Evolutionary conservation across 306 rosid species (phyloP).

Genomic region (Phaseolus lunatus): DNA sequence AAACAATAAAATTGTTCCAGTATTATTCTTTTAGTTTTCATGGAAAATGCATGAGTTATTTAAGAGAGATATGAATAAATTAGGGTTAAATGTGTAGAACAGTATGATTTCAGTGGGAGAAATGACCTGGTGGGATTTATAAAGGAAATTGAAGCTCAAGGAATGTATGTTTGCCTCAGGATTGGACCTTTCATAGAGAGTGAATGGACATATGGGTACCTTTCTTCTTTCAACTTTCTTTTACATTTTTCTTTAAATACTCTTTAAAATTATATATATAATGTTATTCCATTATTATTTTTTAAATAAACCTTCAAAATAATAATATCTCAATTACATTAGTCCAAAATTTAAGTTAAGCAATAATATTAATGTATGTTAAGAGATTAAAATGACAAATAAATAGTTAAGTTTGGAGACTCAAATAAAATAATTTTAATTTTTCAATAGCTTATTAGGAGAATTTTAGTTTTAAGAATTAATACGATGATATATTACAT

Average conservation of each 20-base stretch:
- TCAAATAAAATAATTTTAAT: no score
- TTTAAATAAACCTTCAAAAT: no score
- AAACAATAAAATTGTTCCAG: background rate
- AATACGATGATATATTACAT: no score
- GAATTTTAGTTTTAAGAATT: no score
- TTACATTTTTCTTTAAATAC: background rate
- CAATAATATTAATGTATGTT: no score
- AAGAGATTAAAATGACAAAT: no score
- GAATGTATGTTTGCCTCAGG: conserved; percentile 73
- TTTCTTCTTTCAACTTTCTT: background rate
- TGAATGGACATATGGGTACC: conserved; percentile 90
- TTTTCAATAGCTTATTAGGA: no score
- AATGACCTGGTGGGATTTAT: conserved; percentile 72
- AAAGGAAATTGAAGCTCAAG: conserved; percentile 76
- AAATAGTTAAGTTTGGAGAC: no score
- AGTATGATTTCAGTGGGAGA: conserved; percentile 79
- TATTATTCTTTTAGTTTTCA: background rate
- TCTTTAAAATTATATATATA: no score
- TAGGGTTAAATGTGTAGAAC: background rate
- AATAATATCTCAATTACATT: no score
- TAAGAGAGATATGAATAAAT: background rate
- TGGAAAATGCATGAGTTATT: background rate
- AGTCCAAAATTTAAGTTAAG: no score
- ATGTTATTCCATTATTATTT: no score
- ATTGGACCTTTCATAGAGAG: conserved; percentile 94